Percentiles rank a stretch among this genome's conserved stretches.
Evolutionary conservation across 257 asterid species (phyloP).

Genomic region (Mentha longifolia): DNA sequence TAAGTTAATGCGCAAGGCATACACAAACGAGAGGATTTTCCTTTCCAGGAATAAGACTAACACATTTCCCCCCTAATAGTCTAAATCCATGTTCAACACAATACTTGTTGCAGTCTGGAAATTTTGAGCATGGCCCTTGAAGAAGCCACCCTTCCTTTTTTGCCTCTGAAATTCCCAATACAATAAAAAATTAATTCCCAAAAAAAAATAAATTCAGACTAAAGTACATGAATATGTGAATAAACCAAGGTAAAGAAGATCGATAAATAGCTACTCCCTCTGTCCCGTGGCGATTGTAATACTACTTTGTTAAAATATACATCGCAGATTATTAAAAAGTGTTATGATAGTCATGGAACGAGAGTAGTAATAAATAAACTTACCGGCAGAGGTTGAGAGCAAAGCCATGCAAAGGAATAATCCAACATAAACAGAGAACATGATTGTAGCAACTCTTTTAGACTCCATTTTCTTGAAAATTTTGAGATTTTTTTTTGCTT

Average conservation of each 20-base stretch:
- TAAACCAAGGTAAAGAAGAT: no score
- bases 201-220: background rate
- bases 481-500: background rate
- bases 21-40: background rate
- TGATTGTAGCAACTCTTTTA: background rate
- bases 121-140: slow-evolving; percentile 21
- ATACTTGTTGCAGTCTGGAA: background rate
- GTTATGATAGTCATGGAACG: no score
- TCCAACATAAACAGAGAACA: background rate
- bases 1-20: background rate
- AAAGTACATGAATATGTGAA: no score
- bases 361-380: background rate
- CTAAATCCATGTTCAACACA: slow-evolving; percentile 7
- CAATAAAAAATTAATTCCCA: no score
- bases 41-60: background rate
- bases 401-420: slow-evolving; percentile 13
- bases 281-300: no score
- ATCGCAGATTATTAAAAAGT: no score
- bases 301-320: no score
- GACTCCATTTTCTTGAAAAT: slow-evolving; percentile 9
- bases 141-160: background rate
- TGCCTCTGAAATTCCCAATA: background rate
- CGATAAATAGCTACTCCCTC: no score
- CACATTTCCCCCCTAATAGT: background rate
- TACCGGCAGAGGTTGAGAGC: slow-evolving; percentile 5